Base-by-base conservation (phyloP, 2,329 filamentous ascomycete genomes). In the Aureobasidium mangrovei region DNA sequence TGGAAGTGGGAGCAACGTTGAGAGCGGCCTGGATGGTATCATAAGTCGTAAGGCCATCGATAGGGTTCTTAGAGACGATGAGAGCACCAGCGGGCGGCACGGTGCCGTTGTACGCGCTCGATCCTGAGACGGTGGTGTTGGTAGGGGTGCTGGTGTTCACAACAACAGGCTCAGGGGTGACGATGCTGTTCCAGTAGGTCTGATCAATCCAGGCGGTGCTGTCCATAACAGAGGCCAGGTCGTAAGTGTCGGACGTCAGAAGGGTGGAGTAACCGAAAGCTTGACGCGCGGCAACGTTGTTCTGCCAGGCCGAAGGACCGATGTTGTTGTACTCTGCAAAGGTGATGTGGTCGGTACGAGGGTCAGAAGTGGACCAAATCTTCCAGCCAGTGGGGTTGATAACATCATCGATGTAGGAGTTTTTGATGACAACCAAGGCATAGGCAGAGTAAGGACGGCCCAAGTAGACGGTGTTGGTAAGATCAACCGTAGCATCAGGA, bases 181-280 rank as follows among this genome's bases (percentile, higher is more conserved):
- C 56, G 18, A 72, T 71, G 0, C 64, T 65, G 51, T 66, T 62
- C 64, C 63, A 72, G 57, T 70, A 71, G 4, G 68, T 70, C 62
- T 65, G 63, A 54, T 71, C 69, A 33, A 71, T 71, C 68, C 69
- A 71, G 2, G 63, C 61, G 10, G 65, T 69, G 1, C 63, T 65
- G 41, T 67, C 67, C 67, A 71, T 70, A 0, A 68, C 65, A 24
- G 60, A 59, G 2, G 61, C 56, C 1, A 71, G 59, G 9, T 61
- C 42, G 56, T 68, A 70, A 36, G 63, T 63, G 38, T 72, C 70
- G 7, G 66, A 67, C 0, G 66, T 66, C 9, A 72, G 59, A 12
- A 72, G 62, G 0, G 68, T 70, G 10, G 60, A 61, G 56, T 67
- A 64, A 0, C 66, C 65, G 49, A 70, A 71, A 7, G 66, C 63